Evolutionary conservation across 1,284 basidiomycete genomes (phyloP).

Genomic region (Tilletia indica): DNA sequence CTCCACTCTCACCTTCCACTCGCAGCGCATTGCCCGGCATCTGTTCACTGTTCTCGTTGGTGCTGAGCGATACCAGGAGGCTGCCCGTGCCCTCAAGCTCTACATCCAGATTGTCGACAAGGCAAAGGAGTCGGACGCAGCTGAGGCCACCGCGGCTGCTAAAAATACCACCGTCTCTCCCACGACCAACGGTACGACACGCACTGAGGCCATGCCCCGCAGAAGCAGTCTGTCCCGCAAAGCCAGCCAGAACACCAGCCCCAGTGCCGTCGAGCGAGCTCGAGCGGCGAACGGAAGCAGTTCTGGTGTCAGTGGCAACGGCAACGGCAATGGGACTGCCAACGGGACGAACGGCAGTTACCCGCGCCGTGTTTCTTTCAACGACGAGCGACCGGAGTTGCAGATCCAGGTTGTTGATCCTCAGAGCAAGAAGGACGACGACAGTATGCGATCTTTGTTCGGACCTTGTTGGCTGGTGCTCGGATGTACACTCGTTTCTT

Average conservation of each 20-base stretch:
- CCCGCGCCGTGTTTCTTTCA: not conserved
- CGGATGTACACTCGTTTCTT: conserved; percentile 35
- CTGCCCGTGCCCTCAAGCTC: conserved; percentile 37
- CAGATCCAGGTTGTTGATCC: not conserved
- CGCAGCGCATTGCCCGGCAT: conserved; percentile 46
- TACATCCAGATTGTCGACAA: conserved; percentile 52
- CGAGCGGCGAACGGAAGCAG: not conserved
- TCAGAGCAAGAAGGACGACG: conserved; percentile 26
- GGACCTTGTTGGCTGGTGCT: conserved; percentile 43
- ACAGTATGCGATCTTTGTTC: conserved; percentile 31
- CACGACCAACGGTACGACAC: conserved; percentile 16
- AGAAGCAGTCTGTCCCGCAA: conserved; percentile 25
- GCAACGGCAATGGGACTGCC: not conserved
- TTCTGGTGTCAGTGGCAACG: not conserved
- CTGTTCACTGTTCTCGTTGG: conserved; percentile 46
- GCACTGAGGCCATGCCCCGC: not conserved
- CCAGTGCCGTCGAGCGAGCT: not conserved
- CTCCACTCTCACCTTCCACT: conserved; percentile 49
- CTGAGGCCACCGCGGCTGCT: conserved; percentile 17
- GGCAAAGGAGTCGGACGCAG: conserved; percentile 41
- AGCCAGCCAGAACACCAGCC: not conserved
- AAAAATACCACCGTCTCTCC: conserved; percentile 20
- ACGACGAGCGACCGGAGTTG: not conserved
- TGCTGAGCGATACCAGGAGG: conserved; percentile 49
- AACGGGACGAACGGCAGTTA: conserved; percentile 9